Evolutionary conservation across 2,329 filamentous ascomycete genomes (phyloP).

Genomic region (Chaetomiaceae sp.): DNA sequence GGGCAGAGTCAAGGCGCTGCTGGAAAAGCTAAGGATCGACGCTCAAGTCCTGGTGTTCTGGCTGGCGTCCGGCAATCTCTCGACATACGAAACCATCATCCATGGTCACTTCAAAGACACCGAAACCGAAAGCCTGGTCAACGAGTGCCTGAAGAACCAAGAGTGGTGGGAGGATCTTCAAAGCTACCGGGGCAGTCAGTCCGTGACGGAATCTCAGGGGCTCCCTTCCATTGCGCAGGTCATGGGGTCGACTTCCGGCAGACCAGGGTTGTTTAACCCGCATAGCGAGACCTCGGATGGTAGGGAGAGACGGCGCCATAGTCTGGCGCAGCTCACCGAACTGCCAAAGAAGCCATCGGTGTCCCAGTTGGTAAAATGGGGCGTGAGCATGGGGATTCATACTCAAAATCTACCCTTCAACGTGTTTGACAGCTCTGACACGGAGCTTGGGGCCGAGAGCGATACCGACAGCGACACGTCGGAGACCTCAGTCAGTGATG

Average conservation of each 20-base stretch:
- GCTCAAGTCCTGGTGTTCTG: constrained; percentile 77
- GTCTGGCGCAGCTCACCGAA: constrained; percentile 56
- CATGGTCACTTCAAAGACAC: constrained; percentile 59
- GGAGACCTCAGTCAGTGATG: constrained; percentile 24
- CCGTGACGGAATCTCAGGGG: constrained; percentile 40
- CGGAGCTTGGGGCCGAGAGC: constrained; percentile 21
- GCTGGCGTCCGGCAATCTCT: constrained; percentile 67
- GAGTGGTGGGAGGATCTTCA: constrained; percentile 81
- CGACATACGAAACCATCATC: constrained; percentile 72
- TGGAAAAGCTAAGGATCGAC: constrained; percentile 77
- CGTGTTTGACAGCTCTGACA: constrained; percentile 42
- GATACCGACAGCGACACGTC: constrained; percentile 27
- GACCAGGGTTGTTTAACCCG: constrained; percentile 41
- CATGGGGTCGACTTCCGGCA: constrained; percentile 39
- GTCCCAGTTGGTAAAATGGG: constrained; percentile 48
- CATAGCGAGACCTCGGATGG: constrained; percentile 31
- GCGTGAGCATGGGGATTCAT: constrained; percentile 67
- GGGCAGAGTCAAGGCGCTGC: constrained; percentile 63
- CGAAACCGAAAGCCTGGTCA: constrained; percentile 56
- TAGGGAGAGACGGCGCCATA: constrained; percentile 35
- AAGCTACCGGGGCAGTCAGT: constrained; percentile 39
- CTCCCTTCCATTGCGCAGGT: constrained; percentile 41
- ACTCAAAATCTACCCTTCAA: constrained; percentile 66
- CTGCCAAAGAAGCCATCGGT: constrained; percentile 58
- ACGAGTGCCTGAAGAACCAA: constrained; percentile 63